phyloP scores from a whole-genome alignment of 768 basidiomycete genomes.

The Trametes punicea region DNA sequence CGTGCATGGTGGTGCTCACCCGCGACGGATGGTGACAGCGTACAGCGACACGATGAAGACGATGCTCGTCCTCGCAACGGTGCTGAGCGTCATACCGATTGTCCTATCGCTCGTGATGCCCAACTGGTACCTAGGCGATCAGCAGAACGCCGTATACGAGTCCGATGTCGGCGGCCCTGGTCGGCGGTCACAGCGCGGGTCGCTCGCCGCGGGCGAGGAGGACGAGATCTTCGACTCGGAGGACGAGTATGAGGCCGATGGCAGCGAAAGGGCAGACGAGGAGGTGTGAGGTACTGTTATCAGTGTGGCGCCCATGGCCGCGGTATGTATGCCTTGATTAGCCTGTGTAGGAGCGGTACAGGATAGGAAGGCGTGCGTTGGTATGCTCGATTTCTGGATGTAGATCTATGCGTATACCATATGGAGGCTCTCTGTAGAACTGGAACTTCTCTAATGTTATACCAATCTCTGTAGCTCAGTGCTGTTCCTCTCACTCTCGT shows the following conservation, averaged over 20 bases:
- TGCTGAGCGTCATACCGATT: constrained; percentile 11
- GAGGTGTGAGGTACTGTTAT: background rate
- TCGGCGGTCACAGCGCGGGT: background rate
- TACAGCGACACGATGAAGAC: constrained; percentile 20
- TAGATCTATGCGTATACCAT: constrained; percentile 15
- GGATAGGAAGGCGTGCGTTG: background rate
- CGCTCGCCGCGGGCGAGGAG: background rate
- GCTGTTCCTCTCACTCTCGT: too few species aligned
- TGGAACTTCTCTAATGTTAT: constrained; percentile 1
- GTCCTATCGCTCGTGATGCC: constrained; percentile 42
- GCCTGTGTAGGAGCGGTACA: background rate
- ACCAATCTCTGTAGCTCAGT: too few species aligned
- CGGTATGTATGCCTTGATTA: too few species aligned
- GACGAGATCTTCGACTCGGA: background rate
- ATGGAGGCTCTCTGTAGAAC: constrained; percentile 6
- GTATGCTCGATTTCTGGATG: constrained; percentile 5
- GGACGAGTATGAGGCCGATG: background rate
- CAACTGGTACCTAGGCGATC: constrained; percentile 64
- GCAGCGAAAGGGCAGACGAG: background rate
- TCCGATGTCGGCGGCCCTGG: background rate
- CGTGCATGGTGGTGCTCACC: background rate
- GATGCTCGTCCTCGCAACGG: constrained; percentile 16
- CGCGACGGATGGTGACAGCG: background rate
- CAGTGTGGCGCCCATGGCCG: too few species aligned
- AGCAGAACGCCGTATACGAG: constrained; percentile 65